These are phyloP conservation scores for Vanilla planifolia DNA, from an alignment of 106 monocot species.

Conservation along the genomic window DNA sequence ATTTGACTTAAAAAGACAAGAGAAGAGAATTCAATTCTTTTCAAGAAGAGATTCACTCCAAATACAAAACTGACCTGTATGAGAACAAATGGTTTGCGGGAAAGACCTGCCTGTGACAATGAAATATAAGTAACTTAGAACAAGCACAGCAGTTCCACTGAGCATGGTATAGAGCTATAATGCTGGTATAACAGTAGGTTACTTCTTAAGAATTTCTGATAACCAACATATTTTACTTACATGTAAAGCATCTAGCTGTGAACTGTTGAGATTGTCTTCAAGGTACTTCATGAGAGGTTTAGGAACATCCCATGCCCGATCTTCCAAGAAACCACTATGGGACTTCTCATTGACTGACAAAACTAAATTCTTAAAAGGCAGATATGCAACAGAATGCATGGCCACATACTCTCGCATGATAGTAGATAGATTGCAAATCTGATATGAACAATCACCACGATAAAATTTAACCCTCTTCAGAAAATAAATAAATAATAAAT, in stretches of 20 bases:
- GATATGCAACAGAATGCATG: constrained; percentile 63
- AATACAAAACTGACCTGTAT: constrained; percentile 82
- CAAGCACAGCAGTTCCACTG: too few species aligned
- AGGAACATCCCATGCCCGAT: constrained; percentile 70
- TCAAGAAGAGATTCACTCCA: not conserved
- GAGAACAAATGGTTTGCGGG: constrained; percentile 85
- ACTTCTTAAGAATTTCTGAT: not conserved
- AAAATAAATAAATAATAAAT: not conserved
- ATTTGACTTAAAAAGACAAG: constrained; percentile 2
- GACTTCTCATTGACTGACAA: constrained; percentile 60
- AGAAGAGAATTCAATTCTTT: not conserved
- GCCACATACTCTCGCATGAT: constrained; percentile 87
- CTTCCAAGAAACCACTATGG: constrained; percentile 26
- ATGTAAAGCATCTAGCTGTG: constrained; percentile 78
- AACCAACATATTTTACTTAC: constrained; percentile 30
- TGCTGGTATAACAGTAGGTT: not conserved
- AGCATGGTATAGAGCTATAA: not conserved
- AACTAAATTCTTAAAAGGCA: constrained; percentile 93
- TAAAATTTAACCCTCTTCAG: not conserved
- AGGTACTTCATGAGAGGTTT: constrained; percentile 82
- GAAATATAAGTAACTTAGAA: constrained; percentile 2
- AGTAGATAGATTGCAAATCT: constrained; percentile 96
- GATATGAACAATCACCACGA: constrained; percentile 10
- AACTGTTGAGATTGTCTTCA: constrained; percentile 71
- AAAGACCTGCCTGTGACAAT: constrained; percentile 78